Conservation (phyloP, 495 filamentous ascomycete genomes). For the Penicillium odoratum region DNA sequence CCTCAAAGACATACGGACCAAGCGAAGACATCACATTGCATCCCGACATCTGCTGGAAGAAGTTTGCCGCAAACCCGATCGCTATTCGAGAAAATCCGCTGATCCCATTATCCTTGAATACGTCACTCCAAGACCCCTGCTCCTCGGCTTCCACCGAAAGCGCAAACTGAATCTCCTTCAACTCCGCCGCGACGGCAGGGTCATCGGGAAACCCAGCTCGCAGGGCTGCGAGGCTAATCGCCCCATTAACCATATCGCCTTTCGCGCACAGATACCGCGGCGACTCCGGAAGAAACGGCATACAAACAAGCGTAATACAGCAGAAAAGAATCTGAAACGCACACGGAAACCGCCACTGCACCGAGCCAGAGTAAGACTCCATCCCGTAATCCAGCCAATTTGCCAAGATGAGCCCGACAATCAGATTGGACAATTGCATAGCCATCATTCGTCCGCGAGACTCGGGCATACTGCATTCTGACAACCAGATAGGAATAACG, state of each 20-base stretch:
- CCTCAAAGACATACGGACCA: slow-evolving; percentile 21
- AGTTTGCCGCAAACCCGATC: slow-evolving; percentile 20
- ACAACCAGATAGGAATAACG: slow-evolving; percentile 68
- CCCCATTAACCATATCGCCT: slow-evolving; percentile 52
- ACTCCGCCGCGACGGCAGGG: slow-evolving; percentile 12
- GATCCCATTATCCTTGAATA: slow-evolving; percentile 22
- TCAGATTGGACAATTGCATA: slow-evolving; percentile 30
- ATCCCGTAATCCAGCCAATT: slow-evolving; percentile 30
- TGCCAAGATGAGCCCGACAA: slow-evolving; percentile 19
- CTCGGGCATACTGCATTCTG: slow-evolving; percentile 65
- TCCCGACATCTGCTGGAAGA: slow-evolving; percentile 22
- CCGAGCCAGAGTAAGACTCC: slow-evolving; percentile 8
- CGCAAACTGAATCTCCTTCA: slow-evolving; percentile 21
- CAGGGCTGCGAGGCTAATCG: slow-evolving; percentile 52
- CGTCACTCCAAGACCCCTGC: slow-evolving; percentile 19
- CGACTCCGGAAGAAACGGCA: slow-evolving; percentile 32
- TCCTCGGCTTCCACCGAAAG: slow-evolving; percentile 21
- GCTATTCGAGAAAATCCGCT: slow-evolving; percentile 17
- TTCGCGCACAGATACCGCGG: slow-evolving; percentile 42
- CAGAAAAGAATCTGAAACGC: slow-evolving; percentile 61
- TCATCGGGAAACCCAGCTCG: slow-evolving; percentile 14
- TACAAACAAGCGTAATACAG: slow-evolving; percentile 29
- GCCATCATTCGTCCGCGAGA: slow-evolving; percentile 62
- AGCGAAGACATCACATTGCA: slow-evolving; percentile 23
- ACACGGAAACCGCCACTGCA: slow-evolving; percentile 55